Conservation (phyloP, 352 stramenopile genomes). For the Pythium periplocum region DNA sequence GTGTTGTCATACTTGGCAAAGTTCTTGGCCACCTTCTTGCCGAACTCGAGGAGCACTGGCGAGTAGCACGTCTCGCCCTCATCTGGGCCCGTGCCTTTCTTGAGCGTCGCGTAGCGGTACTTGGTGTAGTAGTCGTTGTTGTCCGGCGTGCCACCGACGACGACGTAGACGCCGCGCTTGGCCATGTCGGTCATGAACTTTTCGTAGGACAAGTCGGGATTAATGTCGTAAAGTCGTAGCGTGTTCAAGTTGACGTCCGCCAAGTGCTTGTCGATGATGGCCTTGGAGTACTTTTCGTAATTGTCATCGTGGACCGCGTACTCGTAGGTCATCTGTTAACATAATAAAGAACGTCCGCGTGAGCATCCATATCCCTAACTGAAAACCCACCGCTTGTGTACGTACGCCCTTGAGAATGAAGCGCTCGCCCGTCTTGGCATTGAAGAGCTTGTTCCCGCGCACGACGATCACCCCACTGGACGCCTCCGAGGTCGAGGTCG, state of each 20-base stretch:
- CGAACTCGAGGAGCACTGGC: slow-evolving; percentile 77
- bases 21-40: slow-evolving; percentile 83
- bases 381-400: slow-evolving; percentile 1
- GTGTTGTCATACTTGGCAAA: slow-evolving; percentile 88
- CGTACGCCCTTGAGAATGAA: slow-evolving; percentile 86
- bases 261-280: slow-evolving; percentile 57
- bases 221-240: slow-evolving; percentile 85
- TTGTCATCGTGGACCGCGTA: slow-evolving; percentile 85
- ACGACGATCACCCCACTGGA: slow-evolving; percentile 56
- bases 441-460: slow-evolving; percentile 86
- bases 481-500: neutral
- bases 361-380: neutral
- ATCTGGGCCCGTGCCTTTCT: slow-evolving; percentile 52
- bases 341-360: slow-evolving; percentile 1
- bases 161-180: slow-evolving; percentile 68
- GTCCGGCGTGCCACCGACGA: slow-evolving; percentile 75
- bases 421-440: slow-evolving; percentile 68
- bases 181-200: slow-evolving; percentile 88
- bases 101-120: slow-evolving; percentile 59
- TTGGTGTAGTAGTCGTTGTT: slow-evolving; percentile 82
- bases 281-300: slow-evolving; percentile 85
- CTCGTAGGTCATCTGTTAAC: slow-evolving; percentile 79
- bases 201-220: slow-evolving; percentile 76
- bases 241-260: slow-evolving; percentile 79
- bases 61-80: slow-evolving; percentile 78